A percentile compares a stretch with the other conserved stretches of the same genome.
These are phyloP conservation scores for Phytophthora europaea DNA, from an alignment of 352 stramenopile genomes.

Conservation along the genomic window DNA sequence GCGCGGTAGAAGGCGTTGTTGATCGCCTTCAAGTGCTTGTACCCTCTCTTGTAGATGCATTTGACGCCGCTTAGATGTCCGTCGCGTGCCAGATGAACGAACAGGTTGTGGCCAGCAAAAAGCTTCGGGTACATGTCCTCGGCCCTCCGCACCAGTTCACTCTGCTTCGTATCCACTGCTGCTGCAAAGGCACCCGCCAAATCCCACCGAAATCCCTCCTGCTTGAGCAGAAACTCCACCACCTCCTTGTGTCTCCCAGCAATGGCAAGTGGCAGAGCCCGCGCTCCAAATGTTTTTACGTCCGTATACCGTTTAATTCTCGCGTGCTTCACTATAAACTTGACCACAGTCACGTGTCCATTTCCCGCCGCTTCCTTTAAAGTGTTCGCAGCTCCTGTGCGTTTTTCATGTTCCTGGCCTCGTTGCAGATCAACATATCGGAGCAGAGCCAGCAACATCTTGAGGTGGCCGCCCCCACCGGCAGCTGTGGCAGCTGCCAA, in stretches of 20 bases:
- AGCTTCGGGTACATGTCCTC: not conserved
- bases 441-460: too few relatives aligned
- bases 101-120: not conserved
- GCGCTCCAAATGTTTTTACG: not conserved
- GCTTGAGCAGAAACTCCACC: not conserved
- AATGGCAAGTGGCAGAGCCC: not conserved
- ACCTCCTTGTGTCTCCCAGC: not conserved
- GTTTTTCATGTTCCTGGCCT: too few relatives aligned
- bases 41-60: not conserved
- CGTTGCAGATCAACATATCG: too few relatives aligned
- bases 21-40: not conserved
- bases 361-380: not conserved
- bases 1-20: not conserved
- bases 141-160: not conserved
- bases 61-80: not conserved
- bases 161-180: not conserved
- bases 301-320: not conserved
- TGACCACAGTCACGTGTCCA: not conserved
- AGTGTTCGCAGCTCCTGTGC: too few relatives aligned
- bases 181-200: not conserved
- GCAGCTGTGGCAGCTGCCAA: too few relatives aligned
- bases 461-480: too few relatives aligned
- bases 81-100: not conserved
- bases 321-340: not conserved
- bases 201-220: not conserved